Conservation (phyloP, 1,284 basidiomycete genomes). For the Cutaneotrichosporon arboriforme region DNA sequence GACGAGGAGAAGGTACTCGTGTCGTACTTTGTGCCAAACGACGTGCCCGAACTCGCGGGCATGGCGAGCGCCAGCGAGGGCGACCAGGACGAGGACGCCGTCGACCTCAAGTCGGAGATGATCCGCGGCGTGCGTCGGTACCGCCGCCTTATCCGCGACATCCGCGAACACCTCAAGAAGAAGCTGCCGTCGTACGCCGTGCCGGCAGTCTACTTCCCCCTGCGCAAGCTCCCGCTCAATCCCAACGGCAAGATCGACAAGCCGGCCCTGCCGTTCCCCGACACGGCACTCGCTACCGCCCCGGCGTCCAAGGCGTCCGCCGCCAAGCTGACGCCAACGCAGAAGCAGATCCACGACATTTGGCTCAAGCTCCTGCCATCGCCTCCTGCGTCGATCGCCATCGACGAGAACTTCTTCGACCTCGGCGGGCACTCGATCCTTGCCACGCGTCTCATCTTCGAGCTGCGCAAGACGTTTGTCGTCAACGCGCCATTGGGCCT, state of each 20-base stretch:
- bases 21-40: slow-evolving; percentile 94
- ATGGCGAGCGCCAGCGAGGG: slow-evolving; percentile 64
- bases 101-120: slow-evolving; percentile 52
- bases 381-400: slow-evolving; percentile 68
- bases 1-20: slow-evolving; percentile 99
- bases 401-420: slow-evolving; percentile 97
- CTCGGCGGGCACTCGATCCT: slow-evolving; percentile 97
- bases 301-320: slow-evolving; percentile 43
- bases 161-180: slow-evolving; percentile 93
- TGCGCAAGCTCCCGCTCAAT: slow-evolving; percentile 93
- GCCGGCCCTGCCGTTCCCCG: slow-evolving; percentile 96
- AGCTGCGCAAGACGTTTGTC: slow-evolving; percentile 88
- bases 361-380: slow-evolving; percentile 82
- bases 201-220: slow-evolving; percentile 89
- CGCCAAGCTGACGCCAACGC: slow-evolving; percentile 59
- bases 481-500: slow-evolving; percentile 87
- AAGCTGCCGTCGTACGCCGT: slow-evolving; percentile 93
- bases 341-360: slow-evolving; percentile 71
- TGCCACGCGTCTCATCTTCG: slow-evolving; percentile 93
- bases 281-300: slow-evolving; percentile 71
- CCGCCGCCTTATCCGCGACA: slow-evolving; percentile 82
- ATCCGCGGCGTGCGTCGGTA: slow-evolving; percentile 73
- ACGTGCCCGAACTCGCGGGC: slow-evolving; percentile 60
- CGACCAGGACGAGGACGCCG: slow-evolving; percentile 54
- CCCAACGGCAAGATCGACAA: slow-evolving; percentile 99